phyloP scores from a whole-genome alignment of 2,329 filamentous ascomycete species.

The Cladosporium sp. region DNA sequence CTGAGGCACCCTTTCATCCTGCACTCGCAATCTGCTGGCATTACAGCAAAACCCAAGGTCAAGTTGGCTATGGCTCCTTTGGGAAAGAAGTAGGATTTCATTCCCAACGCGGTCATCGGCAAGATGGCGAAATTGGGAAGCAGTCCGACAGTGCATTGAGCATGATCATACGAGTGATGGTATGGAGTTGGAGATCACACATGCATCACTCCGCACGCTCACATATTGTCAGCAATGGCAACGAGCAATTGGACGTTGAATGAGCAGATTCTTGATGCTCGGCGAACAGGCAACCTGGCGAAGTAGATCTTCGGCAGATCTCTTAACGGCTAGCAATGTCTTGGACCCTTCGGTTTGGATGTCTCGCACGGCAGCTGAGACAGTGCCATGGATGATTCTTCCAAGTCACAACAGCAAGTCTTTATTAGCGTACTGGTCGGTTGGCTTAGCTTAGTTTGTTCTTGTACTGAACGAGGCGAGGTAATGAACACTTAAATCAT shows the following conservation, averaged over 20 bases:
- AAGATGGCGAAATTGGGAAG: background rate
- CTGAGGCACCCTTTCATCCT: constrained; percentile 83
- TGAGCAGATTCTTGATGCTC: background rate
- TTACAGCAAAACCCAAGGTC: constrained; percentile 19
- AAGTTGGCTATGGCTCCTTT: constrained; percentile 25
- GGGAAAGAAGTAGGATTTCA: constrained; percentile 20
- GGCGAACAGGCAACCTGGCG: background rate
- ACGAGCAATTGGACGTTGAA: background rate
- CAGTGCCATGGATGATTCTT: background rate
- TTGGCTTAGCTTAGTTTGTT: background rate
- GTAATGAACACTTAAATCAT: background rate
- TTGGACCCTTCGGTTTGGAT: constrained; percentile 3
- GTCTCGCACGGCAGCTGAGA: background rate
- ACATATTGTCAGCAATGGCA: background rate
- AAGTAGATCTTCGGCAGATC: constrained; percentile 4
- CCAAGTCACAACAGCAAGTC: background rate
- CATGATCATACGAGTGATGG: background rate
- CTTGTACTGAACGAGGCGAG: background rate
- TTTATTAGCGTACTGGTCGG: background rate
- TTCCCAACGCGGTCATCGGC: background rate
- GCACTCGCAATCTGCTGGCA: constrained; percentile 7
- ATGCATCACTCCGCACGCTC: background rate
- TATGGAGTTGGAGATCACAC: background rate
- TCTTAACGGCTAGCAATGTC: constrained; percentile 1
- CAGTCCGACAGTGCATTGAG: background rate